These are phyloP conservation scores for Tetrahymena elliotti DNA, from an alignment of 73 alveolate genomes.

Conservation along the genomic window DNA sequence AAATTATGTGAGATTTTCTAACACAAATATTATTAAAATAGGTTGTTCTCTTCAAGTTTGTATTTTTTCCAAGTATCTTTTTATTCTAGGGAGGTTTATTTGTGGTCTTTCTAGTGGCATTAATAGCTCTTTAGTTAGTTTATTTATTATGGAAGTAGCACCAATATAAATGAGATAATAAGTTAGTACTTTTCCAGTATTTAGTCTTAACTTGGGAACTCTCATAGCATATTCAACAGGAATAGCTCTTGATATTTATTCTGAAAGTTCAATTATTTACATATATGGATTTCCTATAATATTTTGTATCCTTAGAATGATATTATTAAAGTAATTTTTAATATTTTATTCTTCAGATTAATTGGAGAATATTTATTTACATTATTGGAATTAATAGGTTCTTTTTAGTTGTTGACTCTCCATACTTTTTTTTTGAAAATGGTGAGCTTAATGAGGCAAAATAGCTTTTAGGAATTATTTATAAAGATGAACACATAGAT, in stretches of 20 bases:
- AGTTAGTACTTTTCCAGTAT: background rate
- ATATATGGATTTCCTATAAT: background rate
- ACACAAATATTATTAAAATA: background rate
- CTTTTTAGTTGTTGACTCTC: background rate
- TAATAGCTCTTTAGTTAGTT: background rate
- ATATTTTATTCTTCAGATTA: background rate
- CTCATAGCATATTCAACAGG: background rate
- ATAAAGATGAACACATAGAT: background rate
- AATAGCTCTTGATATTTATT: background rate
- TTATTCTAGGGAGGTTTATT: background rate
- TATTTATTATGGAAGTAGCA: background rate
- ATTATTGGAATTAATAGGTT: no score
- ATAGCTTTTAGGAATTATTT: background rate
- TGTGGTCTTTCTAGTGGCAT: background rate
- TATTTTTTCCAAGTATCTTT: background rate
- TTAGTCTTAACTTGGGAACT: background rate
- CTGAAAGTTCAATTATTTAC: background rate
- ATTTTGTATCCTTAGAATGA: background rate
- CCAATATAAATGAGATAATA: background rate
- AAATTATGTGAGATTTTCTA: background rate
- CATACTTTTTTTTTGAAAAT: background rate
- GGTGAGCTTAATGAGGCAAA: background rate
- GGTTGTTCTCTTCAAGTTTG: background rate
- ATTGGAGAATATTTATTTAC: no score
- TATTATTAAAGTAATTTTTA: background rate